A percentile compares a stretch with the other conserved stretches of the same genome.
These are phyloP conservation scores for Royoungia palumana DNA, from an alignment of 768 basidiomycete species.

Conservation along the genomic window DNA sequence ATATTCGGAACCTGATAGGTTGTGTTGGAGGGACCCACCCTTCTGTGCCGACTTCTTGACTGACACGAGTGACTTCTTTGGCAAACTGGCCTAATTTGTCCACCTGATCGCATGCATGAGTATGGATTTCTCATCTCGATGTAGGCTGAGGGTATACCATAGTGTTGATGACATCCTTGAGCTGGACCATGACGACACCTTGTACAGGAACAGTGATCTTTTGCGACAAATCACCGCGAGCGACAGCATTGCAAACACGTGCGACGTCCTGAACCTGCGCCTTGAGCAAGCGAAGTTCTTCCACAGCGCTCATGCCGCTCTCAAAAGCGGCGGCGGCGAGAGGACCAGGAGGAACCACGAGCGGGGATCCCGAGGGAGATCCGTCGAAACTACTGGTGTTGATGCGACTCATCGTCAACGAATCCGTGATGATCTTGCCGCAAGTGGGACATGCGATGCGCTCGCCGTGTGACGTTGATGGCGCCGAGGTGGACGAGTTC, in stretches of 20 bases:
- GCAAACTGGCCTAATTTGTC: conserved; percentile 84
- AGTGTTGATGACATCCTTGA: conserved; percentile 75
- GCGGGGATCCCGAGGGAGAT: conserved; percentile 32
- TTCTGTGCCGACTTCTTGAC: conserved; percentile 82
- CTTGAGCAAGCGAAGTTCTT: conserved; percentile 76
- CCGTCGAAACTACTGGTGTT: conserved; percentile 22
- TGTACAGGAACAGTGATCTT: conserved; percentile 79
- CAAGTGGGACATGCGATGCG: conserved; percentile 53
- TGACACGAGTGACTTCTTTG: conserved; percentile 83
- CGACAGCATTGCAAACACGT: conserved; percentile 77
- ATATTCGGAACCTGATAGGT: conserved; percentile 13
- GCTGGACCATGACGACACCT: conserved; percentile 75
- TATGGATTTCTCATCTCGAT: conserved; percentile 1
- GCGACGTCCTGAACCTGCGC: conserved; percentile 84
- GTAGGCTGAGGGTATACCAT: conserved; percentile 40
- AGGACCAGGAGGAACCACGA: conserved; percentile 55
- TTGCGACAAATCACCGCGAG: conserved; percentile 69
- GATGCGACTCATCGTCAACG: conserved; percentile 34
- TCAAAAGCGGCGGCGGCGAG: conserved; percentile 54
- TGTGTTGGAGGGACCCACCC: conserved; percentile 40
- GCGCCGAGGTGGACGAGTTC: conserved; percentile 40
- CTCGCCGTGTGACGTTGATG: conserved; percentile 40
- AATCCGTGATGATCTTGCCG: conserved; percentile 48
- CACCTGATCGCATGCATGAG: conserved; percentile 38
- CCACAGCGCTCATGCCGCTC: conserved; percentile 63